A percentile compares a stretch with the other conserved stretches of the same genome.
Conservation (phyloP, 192 early-diverging fungal species). For the Coemansia sp. region DNA sequence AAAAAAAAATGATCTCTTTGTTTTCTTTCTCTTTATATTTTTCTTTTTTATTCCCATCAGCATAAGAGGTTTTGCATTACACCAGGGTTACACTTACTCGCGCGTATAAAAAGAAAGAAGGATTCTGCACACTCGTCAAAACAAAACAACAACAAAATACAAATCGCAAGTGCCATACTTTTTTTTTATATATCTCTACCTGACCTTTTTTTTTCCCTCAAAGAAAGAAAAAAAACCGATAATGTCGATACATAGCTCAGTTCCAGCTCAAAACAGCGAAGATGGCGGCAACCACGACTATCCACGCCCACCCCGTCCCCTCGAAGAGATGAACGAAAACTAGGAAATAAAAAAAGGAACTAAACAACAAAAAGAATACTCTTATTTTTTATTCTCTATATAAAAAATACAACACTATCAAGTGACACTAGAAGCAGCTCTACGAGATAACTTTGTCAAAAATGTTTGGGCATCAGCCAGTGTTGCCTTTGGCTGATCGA, state of each 20-base stretch:
- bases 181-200: background rate
- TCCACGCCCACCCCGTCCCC: conserved; percentile 20
- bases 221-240: background rate
- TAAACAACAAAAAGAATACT: background rate
- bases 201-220: background rate
- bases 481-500: conserved; percentile 53
- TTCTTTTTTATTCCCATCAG: background rate
- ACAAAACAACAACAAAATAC: background rate
- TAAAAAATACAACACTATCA: background rate
- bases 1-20: background rate
- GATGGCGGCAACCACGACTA: conserved; percentile 23
- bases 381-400: background rate
- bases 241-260: conserved; percentile 2
- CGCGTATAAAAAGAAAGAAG: background rate
- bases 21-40: background rate
- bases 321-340: conserved; percentile 20
- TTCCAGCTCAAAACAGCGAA: conserved; percentile 3
- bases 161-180: background rate
- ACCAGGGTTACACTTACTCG: background rate
- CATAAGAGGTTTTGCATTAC: background rate
- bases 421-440: conserved; percentile 3
- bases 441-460: conserved; percentile 19
- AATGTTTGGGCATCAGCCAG: conserved; percentile 48
- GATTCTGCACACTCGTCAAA: background rate
- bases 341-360: conserved; percentile 1